Conservation (phyloP, 352 stramenopile species). For the Halophytophthora batemanensis region DNA sequence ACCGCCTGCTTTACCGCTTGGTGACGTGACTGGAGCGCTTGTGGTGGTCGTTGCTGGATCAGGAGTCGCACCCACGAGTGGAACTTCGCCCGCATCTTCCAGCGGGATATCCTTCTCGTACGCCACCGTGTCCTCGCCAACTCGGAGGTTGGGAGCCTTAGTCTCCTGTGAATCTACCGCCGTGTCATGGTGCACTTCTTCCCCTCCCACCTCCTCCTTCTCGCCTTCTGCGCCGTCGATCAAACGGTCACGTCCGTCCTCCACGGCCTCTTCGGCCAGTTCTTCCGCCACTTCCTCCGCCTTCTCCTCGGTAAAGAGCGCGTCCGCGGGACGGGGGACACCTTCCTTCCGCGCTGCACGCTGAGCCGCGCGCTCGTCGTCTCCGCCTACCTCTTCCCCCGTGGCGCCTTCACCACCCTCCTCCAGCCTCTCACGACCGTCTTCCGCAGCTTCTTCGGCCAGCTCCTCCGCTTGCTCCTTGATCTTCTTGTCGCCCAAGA, state of each 20-base stretch:
- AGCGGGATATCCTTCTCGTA: constrained; percentile 23
- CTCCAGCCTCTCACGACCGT: constrained; percentile 14
- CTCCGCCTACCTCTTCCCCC: constrained; percentile 11
- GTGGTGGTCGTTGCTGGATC: constrained; percentile 5
- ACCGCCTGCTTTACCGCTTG: no score
- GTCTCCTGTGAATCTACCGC: constrained; percentile 8
- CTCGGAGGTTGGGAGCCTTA: constrained; percentile 9
- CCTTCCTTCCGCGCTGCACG: no score
- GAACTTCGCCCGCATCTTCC: constrained; percentile 17
- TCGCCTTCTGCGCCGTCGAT: constrained; percentile 14
- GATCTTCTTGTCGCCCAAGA: constrained; percentile 3
- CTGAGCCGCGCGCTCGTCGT: constrained; percentile 1
- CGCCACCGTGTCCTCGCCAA: constrained; percentile 14
- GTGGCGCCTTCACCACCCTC: constrained; percentile 15
- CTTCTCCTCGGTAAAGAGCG: constrained; percentile 3
- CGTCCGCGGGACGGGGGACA: no score
- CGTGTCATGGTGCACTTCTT: constrained; percentile 16
- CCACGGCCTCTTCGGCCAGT: constrained; percentile 10
- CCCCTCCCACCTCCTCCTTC: constrained; percentile 15
- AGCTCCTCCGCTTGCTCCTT: constrained; percentile 11
- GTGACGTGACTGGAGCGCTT: background rate
- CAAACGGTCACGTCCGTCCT: constrained; percentile 17
- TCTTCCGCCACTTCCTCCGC: constrained; percentile 8
- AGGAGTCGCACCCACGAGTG: constrained; percentile 12
- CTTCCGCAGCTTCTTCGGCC: constrained; percentile 10